Conservation (phyloP, 2,329 filamentous ascomycete genomes). For the Trichoderma sp. region DNA sequence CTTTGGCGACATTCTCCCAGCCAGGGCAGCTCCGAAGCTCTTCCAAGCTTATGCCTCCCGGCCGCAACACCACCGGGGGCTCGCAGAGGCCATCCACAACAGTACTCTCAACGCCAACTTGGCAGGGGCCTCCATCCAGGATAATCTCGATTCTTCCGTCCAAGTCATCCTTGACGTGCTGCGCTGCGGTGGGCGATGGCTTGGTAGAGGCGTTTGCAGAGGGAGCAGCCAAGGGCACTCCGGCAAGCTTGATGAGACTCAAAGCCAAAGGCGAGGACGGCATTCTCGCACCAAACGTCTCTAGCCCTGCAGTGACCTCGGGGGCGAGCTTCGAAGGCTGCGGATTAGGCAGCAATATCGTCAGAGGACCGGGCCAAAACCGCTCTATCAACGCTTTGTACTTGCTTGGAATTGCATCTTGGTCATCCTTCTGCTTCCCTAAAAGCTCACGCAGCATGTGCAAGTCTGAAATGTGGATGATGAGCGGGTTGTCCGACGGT, state of each 20-base stretch:
- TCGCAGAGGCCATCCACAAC: constrained; percentile 87
- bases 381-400: constrained; percentile 76
- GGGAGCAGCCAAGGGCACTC: constrained; percentile 82
- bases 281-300: constrained; percentile 89
- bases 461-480: constrained; percentile 86
- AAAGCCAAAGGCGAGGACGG: constrained; percentile 83
- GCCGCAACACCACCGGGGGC: constrained; percentile 81
- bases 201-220: constrained; percentile 94
- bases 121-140: constrained; percentile 83
- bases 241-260: constrained; percentile 79
- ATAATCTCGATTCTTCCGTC: constrained; percentile 82
- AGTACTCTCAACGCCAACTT: constrained; percentile 93
- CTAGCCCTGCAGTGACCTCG: constrained; percentile 87
- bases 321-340: constrained; percentile 71
- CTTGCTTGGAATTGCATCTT: constrained; percentile 66
- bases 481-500: constrained; percentile 92
- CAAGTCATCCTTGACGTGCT: constrained; percentile 86
- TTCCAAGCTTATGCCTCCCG: constrained; percentile 84
- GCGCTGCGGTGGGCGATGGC: constrained; percentile 87
- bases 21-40: constrained; percentile 73
- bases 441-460: constrained; percentile 72
- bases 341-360: constrained; percentile 82
- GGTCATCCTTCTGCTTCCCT: constrained; percentile 31
- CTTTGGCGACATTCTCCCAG: constrained; percentile 78
- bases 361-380: constrained; percentile 96